phyloP scores from a whole-genome alignment of 208 protist genomes.

The Trypanosoma scelopori region DNA sequence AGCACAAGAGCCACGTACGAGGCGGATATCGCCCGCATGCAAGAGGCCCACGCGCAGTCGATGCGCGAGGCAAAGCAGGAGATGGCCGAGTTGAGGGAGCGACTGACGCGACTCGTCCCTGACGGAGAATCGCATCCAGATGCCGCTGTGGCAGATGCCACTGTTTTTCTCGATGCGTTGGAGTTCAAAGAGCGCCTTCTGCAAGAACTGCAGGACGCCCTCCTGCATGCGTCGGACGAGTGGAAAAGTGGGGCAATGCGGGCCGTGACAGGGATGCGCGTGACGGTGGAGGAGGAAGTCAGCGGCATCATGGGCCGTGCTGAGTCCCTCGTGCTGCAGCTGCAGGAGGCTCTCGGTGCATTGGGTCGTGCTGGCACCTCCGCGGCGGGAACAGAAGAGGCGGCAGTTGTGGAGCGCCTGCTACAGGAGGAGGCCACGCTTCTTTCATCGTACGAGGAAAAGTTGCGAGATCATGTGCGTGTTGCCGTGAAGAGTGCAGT shows the following conservation, averaged over 20 bases:
- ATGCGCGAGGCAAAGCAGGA: constrained; percentile 2
- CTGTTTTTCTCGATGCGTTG: constrained; percentile 8
- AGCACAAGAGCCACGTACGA: constrained; percentile 15
- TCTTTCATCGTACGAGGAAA: constrained; percentile 3
- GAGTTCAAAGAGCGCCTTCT: constrained; percentile 18
- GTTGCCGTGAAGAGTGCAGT: constrained; percentile 13
- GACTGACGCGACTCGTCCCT: not conserved
- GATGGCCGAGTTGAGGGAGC: constrained; percentile 5
- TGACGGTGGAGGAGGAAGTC: constrained; percentile 3
- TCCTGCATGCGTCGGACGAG: constrained; percentile 13
- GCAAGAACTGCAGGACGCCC: constrained; percentile 18
- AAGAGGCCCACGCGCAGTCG: constrained; percentile 2
- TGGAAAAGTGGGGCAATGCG: constrained; percentile 17
- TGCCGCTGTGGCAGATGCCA: not conserved
- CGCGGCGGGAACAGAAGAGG: not conserved
- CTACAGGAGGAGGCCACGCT: constrained; percentile 8
- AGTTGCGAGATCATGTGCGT: constrained; percentile 12
- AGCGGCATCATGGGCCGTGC: constrained; percentile 2
- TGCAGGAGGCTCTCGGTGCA: not conserved
- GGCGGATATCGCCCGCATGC: constrained; percentile 7
- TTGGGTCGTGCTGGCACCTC: not conserved
- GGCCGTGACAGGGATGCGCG: not conserved
- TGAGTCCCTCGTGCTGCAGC: not conserved
- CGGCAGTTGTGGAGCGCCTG: not conserved
- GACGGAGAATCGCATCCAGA: not conserved